These are phyloP conservation scores for Arabis hirsuta DNA, from an alignment of 345 rosid genomes.

Conservation along the genomic window DNA sequence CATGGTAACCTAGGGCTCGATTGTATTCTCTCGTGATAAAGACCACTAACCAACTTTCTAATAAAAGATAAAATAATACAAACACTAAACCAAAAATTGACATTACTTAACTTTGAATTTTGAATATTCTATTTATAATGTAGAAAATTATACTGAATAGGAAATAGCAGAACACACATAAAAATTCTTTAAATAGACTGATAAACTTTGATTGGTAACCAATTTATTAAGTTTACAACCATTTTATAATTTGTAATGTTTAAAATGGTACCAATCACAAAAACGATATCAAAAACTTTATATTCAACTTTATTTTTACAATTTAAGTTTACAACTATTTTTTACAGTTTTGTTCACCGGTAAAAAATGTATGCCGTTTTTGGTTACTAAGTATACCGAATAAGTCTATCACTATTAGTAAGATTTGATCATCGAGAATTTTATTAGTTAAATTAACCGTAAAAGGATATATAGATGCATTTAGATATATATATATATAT, in stretches of 20 bases:
- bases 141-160: neutral
- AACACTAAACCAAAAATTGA: neutral
- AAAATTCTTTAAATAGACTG: neutral
- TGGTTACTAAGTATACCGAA: too few species aligned
- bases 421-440: neutral
- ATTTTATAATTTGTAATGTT: too few species aligned
- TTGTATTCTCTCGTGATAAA: neutral
- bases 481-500: neutral
- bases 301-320: too few species aligned
- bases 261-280: too few species aligned
- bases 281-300: too few species aligned
- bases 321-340: too few species aligned
- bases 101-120: neutral
- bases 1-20: neutral
- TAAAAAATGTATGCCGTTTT: too few species aligned
- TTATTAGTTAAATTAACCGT: neutral
- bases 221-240: too few species aligned
- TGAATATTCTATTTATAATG: neutral
- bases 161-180: neutral
- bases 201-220: neutral
- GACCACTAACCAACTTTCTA: constrained; percentile 5
- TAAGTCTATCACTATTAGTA: constrained; percentile 3
- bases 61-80: neutral
- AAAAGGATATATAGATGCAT: constrained; percentile 1
- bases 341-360: too few species aligned